Base-by-base conservation (phyloP, 768 basidiomycete species). In the Thelephora ganbajun region DNA sequence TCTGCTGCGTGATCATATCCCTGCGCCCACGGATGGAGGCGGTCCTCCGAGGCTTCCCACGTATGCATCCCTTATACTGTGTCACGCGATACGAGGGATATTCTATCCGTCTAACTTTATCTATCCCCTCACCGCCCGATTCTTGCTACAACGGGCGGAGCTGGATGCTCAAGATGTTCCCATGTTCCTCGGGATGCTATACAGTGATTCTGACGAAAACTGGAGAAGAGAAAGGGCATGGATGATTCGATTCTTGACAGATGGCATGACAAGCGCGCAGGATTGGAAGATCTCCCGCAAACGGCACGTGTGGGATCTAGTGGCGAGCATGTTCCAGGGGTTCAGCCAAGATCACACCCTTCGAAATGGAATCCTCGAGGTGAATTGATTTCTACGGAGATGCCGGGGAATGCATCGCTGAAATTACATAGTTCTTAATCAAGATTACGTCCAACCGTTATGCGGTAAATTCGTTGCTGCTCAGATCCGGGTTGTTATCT, bases 181-280 rank as follows among this genome's bases (percentile, higher is more conserved):
- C 0, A 80, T 97, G 80, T 64, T 99, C 4, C 97, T 88, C 57
- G 70, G 70, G 11, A 82, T 94, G 79, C 68, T 97, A 3, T 96
- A 90, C 59, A 88, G 84, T 54, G 74, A 71, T 18, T 65, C 69
- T 3, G 82, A 86, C 35, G 80, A 82, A 12, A 51, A 57, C 46
- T 91, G 87, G 83, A 83, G 79, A 64, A 83, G 79, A 61, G 90
- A 94, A 56, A 70, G 89, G n/a, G 71, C 71, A 1, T 97, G 92
- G 92, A 92, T 94, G 23, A 65, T 94, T 33, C 71, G 75, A 35
- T 87, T 90, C 61, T 63, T 96, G 35, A 70, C 81, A 0, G 89
- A 94, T 51, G 88, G 87, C 0, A 80, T 89, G 75, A 70, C 70
- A 52, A 73, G 78, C 43, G 69, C 71, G 0, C 72, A 77, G 36